phyloP scores from a whole-genome alignment of 148 eudicot species.

The Chenopodium album region DNA sequence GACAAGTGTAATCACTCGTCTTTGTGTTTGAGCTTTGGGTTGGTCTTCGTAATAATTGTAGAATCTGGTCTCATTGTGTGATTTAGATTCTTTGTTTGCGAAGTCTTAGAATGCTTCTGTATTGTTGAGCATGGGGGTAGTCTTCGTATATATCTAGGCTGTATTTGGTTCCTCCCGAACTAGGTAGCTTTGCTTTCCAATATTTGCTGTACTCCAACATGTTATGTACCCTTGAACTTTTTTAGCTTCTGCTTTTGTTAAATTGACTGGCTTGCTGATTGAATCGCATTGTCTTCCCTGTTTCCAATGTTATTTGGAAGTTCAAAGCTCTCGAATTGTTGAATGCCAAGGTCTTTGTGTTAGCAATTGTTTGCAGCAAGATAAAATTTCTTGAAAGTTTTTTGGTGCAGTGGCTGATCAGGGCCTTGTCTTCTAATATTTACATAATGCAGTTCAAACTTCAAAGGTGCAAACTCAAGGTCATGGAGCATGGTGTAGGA shows the following conservation, averaged over 20 bases:
- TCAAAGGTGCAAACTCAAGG: background rate
- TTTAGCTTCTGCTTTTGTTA: background rate
- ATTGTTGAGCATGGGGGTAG: background rate
- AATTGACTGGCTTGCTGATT: background rate
- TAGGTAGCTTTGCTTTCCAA: background rate
- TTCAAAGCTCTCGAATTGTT: background rate
- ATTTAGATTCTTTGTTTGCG: too few relatives aligned
- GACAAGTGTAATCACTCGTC: background rate
- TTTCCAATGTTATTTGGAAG: background rate
- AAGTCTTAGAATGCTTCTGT: background rate
- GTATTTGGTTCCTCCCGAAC: background rate
- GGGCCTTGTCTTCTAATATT: background rate
- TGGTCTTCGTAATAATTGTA: background rate
- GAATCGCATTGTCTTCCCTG: background rate
- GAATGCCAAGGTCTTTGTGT: background rate
- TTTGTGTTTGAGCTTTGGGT: background rate
- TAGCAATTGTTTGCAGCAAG: background rate
- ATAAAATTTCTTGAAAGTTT: background rate
- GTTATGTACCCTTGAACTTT: background rate
- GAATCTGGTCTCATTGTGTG: background rate
- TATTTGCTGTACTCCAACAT: background rate
- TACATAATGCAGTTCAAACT: background rate
- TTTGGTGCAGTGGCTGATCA: background rate
- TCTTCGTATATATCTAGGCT: background rate
- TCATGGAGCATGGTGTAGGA: background rate